Evolutionary conservation across 169 alveolate species (phyloP), one percentile per base, ranked within the genome.

Genomic region (Besnoitia besnoiti): DNA sequence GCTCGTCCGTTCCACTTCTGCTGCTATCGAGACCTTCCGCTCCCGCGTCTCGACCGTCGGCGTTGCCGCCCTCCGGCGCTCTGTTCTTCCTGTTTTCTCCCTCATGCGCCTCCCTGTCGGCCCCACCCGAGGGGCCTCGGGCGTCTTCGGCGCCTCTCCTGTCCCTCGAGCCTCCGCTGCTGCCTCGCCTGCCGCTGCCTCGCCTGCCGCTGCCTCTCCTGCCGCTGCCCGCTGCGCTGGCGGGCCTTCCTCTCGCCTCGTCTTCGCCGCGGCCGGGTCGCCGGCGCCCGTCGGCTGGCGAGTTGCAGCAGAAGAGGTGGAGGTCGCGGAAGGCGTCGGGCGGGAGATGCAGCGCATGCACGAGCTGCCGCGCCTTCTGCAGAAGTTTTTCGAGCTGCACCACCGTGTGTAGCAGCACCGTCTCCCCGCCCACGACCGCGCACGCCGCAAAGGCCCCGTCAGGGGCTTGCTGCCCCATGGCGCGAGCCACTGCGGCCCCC

Each of bases 351-450:
- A 90, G 90, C 73, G 50, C 3, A 14, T n/a, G 42, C 39, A 90
- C 75, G 14, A 90, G 46, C 16, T 90, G 89, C 50, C 93, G 33
- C 44, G 85, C 93, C 35, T 73, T 30, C 35, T 55, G 16, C 35
- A 90, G 73, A 2, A 90, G 85, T 10, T 73, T 33, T 39, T 90
- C 93, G 19, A 90, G 55, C 73, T 90, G 93, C 35, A 90, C 75
- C 30, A 76, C 85, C 0, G 77, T 50, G 14, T 85, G 80, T 10
- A 90, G 93, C 37, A 90, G 73, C 21, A 84, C 90, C 8, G 90
- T 75, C 90, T 90, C 93, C 3, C 93, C 93, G 33, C 90, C 93
- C 40, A 90, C 93, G 35, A 84, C 93, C 12, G 93, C 93, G 0
- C 90, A 84, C 33, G 93, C 93, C 24, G 87, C 87, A 39, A 35